phyloP scores from a whole-genome alignment of 352 stramenopile genomes.

The Phytopythium montanum region DNA sequence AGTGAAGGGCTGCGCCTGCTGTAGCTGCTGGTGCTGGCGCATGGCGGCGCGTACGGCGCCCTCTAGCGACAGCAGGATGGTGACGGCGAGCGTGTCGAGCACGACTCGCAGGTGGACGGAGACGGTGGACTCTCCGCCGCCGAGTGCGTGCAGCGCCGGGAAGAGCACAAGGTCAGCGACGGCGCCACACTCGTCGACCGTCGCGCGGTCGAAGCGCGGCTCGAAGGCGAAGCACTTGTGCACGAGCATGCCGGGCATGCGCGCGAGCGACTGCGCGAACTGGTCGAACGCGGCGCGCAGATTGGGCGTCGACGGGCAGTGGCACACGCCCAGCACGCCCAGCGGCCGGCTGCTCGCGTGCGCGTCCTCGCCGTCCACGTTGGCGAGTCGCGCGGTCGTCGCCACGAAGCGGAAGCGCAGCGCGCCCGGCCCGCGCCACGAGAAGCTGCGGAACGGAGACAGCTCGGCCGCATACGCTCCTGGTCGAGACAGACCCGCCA shows the following conservation, averaged over 20 bases:
- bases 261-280: slow-evolving; percentile 61
- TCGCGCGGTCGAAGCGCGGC: slow-evolving; percentile 61
- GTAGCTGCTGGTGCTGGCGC: slow-evolving; percentile 27
- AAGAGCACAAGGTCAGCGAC: slow-evolving; percentile 81
- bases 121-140: slow-evolving; percentile 64
- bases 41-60: slow-evolving; percentile 65
- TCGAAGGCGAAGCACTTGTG: slow-evolving; percentile 86
- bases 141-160: slow-evolving; percentile 65
- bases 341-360: slow-evolving; percentile 69
- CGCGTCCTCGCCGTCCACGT: slow-evolving; percentile 67
- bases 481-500: slow-evolving; percentile 66
- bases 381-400: slow-evolving; percentile 48
- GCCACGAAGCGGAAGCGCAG: slow-evolving; percentile 77
- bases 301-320: slow-evolving; percentile 64
- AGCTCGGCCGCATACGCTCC: slow-evolving; percentile 77
- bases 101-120: slow-evolving; percentile 79
- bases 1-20: slow-evolving; percentile 8
- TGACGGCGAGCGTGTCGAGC: slow-evolving; percentile 78
- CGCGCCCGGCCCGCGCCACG: slow-evolving; percentile 51
- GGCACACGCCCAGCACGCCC: slow-evolving; percentile 74
- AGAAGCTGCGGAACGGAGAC: slow-evolving; percentile 72
- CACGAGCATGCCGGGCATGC: slow-evolving; percentile 65
- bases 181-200: slow-evolving; percentile 48
- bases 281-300: slow-evolving; percentile 55
- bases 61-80: slow-evolving; percentile 79